Evolutionary conservation across 2,329 filamentous ascomycete species (phyloP), one percentile per base, ranked within the genome.

Genomic region (Domatiomyces globalis): DNA sequence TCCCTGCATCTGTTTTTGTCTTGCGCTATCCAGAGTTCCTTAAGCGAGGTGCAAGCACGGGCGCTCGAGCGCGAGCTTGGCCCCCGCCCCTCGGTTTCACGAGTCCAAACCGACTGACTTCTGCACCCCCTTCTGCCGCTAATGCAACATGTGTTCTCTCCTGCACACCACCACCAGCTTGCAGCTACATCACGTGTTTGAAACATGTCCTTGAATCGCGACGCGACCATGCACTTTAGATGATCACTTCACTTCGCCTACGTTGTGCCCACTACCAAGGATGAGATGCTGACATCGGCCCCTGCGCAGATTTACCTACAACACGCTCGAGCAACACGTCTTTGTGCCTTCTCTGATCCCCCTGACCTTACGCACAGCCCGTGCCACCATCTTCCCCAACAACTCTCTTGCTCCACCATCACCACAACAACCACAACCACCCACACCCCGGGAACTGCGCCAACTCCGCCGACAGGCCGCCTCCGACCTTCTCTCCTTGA

Each of bases 321-420:
- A 71, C 60, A 67, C 64, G 61, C 72, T 70, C 62, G 67, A 84
- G 76, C 69, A 73, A 76, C 70, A 76, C 63, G 65, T 85, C 54
- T 72, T 87, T 56, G 77, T 82, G 68, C 73, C 81, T 59, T 74
- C 75, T 55, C 73, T 78, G 59, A 72, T 88, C 51, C 80, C 85
- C 65, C 73, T 74, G 64, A 68, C 86, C 59, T 66, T 73, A 19
- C 66, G 65, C 50, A 66, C 80, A 59, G 75, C 85, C 62, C 85
- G 92, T 65, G 80, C 78, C 61, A 79, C 85, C 54, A 73, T 96
- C 51, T 96, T 95, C 66, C 90, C 92, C 59, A 84, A 87, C 46
- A 64, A 65, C 52, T 51, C 56, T 18, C 55, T 65, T n/a, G 60
- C 61, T 6, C 59, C 63, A 3, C 48, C 61, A 4, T 5, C 45